Base-by-base conservation (phyloP, 208 protist species). In the Sergeia podlipaevii region DNA sequence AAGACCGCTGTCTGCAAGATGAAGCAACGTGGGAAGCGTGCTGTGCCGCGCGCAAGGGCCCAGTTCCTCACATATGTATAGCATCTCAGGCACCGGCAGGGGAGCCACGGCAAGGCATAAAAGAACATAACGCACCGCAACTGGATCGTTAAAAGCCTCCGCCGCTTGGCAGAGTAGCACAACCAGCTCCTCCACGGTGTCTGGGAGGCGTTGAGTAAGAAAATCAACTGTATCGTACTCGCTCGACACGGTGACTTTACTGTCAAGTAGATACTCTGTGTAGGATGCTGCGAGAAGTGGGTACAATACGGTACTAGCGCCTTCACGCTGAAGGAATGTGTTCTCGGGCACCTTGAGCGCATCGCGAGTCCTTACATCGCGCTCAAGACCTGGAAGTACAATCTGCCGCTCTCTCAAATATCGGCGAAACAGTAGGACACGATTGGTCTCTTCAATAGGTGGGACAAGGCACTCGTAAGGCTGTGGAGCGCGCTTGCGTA, bases 401-500 rank as follows among this genome's bases (percentile, higher is more conserved):
- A 76, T 43, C 34, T 65, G 46, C 39, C 51, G 50, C 29, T 68
- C 45, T 8, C 46, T 23, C 37, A 80, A 47, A 28, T 65, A 49
- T 11, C 32, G 28, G 20, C 74, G 55, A 52, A 87, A 80, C 34
- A 88, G 43, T 11, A 71, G 63, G 20, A 77, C 59, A 6, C 69
- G 65, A 39, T 69, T 68, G 15, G 69, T 27, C 54, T 77, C 77
- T 30, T 61, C 66, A 34, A 87, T 60, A n/a, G 80, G 72, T 1
- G 71, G 65, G 46, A 84, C 78, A 24, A 91, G 69, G 28, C 71
- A 73, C 56, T 91, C 87, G 54, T 80, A 88, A n/a, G 87, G 87
- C 59, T 91, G 83, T 13, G 83, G 87, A 33, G 73, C 53, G 41
- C 83, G 82, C 52, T 77, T 70, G 38, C 87, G 77, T 53, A 91